Evolutionary conservation across 768 basidiomycete species (phyloP).

Genomic region (Hypholoma sublateritium): DNA sequence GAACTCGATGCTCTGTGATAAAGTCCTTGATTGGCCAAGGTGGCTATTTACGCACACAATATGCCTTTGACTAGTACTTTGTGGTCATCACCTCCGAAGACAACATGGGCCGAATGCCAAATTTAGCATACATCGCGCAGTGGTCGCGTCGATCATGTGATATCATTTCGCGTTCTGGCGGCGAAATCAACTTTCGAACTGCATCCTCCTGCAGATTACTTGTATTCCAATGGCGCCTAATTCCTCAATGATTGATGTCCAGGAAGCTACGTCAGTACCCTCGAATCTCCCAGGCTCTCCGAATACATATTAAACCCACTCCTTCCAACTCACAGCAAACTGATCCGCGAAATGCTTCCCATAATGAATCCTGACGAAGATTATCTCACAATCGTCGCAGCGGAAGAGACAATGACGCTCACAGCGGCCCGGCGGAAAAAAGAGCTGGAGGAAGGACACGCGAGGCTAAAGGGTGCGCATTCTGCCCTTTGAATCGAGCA

Average conservation of each 20-base stretch:
- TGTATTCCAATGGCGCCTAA: neutral
- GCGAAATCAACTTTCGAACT: neutral
- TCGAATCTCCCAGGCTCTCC: neutral
- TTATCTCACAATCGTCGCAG: conserved; percentile 70
- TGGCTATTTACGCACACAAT: no score
- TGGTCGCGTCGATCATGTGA: neutral
- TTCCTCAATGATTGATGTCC: conserved; percentile 35
- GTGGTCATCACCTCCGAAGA: no score
- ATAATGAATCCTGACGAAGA: conserved; percentile 82
- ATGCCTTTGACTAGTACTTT: no score
- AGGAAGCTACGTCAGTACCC: conserved; percentile 44
- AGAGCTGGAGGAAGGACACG: conserved; percentile 67
- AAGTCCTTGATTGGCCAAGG: no score
- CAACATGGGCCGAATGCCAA: no score
- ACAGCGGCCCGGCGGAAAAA: conserved; percentile 60
- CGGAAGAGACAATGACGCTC: conserved; percentile 66
- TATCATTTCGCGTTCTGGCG: neutral
- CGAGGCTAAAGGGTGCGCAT: conserved; percentile 58
- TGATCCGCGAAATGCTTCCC: conserved; percentile 66
- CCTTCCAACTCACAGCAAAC: conserved; percentile 43
- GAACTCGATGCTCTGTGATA: no score
- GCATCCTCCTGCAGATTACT: neutral
- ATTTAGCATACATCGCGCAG: neutral
- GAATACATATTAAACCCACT: neutral
- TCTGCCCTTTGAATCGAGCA: neutral